Evolutionary conservation across 2,329 filamentous ascomycete genomes (phyloP).

Genomic region (Thermothelomyces thermophilus): DNA sequence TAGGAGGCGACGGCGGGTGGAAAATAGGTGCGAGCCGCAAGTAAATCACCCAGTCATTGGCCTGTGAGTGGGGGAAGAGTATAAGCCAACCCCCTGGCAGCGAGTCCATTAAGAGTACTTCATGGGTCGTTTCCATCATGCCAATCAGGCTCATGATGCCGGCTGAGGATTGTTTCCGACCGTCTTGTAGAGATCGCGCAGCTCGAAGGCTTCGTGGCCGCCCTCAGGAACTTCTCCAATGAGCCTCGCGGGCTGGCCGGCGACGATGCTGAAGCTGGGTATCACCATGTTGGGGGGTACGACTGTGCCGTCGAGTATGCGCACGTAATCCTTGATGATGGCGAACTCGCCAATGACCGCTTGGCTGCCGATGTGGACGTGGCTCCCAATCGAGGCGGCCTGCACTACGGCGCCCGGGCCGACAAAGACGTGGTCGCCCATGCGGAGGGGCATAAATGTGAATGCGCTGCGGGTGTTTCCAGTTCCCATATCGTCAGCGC

Average conservation of each 20-base stretch:
- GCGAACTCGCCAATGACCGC: conserved; percentile 78
- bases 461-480: conserved; percentile 41
- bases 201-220: conserved; percentile 56
- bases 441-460: conserved; percentile 81
- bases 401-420: conserved; percentile 70
- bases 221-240: conserved; percentile 76
- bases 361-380: conserved; percentile 76
- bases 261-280: conserved; percentile 88
- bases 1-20: conserved; percentile 5
- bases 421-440: conserved; percentile 92
- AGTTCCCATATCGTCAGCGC: neutral
- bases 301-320: conserved; percentile 76
- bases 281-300: conserved; percentile 86
- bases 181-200: conserved; percentile 57
- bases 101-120: no score
- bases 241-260: conserved; percentile 69
- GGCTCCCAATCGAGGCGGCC: conserved; percentile 73
- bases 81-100: no score
- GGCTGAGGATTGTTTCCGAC: conserved; percentile 51
- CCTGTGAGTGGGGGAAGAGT: neutral
- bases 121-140: no score
- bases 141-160: conserved; percentile 21
- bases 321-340: conserved; percentile 89
- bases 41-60: neutral
- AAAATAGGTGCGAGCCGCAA: no score